phyloP scores from a whole-genome alignment of 2,329 filamentous ascomycete genomes.

The Fusarium kyushuense region DNA sequence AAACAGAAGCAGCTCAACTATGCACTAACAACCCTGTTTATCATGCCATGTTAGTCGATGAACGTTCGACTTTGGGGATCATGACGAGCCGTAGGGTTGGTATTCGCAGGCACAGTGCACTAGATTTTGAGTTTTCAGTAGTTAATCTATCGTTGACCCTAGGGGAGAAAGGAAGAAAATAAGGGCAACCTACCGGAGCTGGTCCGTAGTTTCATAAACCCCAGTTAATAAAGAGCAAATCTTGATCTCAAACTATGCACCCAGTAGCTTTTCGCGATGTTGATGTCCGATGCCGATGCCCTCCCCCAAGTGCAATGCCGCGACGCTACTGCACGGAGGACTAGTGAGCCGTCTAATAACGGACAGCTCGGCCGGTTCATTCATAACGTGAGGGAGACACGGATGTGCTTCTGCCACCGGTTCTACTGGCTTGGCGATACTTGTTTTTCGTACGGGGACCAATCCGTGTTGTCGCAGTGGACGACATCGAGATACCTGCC shows the following conservation, averaged over 20 bases:
- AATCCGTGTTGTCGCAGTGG: conserved; percentile 17
- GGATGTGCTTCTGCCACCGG: background rate
- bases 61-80: conserved; percentile 7
- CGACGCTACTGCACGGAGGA: conserved; percentile 1
- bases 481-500: conserved; percentile 34
- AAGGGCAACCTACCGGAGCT: conserved; percentile 10
- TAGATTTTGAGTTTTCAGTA: background rate
- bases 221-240: background rate
- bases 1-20: background rate
- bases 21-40: background rate
- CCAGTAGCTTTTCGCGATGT: conserved; percentile 10
- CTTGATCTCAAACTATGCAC: background rate
- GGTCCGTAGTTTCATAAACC: conserved; percentile 17
- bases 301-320: conserved; percentile 7
- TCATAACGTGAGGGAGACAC: background rate
- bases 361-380: conserved; percentile 7
- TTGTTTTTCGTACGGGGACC: background rate
- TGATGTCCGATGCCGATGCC: conserved; percentile 28
- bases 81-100: conserved; percentile 19
- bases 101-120: background rate
- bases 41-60: background rate
- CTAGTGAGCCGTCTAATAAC: background rate
- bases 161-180: background rate
- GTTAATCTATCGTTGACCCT: no score
- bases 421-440: conserved; percentile 25